Conservation (phyloP, 1,284 basidiomycete genomes). For the Ustilago cynodontis region DNA sequence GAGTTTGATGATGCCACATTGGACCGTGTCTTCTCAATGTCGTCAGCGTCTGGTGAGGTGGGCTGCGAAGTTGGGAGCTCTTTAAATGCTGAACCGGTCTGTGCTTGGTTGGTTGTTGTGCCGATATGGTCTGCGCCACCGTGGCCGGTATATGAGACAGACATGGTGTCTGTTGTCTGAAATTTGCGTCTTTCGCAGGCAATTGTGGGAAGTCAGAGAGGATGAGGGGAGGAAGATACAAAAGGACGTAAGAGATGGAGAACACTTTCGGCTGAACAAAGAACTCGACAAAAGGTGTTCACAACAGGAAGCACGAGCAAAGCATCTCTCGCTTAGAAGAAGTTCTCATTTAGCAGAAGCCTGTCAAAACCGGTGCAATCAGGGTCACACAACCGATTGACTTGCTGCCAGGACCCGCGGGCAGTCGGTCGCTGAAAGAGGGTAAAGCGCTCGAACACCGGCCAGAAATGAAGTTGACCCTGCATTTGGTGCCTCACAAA, state of each 20-base stretch:
- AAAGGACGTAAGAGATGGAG: background rate
- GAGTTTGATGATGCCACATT: background rate
- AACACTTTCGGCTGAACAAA: background rate
- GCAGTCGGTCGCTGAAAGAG: background rate
- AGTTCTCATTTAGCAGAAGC: background rate
- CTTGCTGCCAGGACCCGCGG: conserved; percentile 1
- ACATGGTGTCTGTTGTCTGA: conserved; percentile 10
- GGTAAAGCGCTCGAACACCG: background rate
- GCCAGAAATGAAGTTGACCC: background rate
- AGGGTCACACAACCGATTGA: background rate
- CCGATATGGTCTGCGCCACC: conserved; percentile 16
- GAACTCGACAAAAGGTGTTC: background rate
- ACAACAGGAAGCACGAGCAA: background rate
- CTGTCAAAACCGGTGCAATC: background rate
- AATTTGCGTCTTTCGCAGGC: background rate
- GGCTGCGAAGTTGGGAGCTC: conserved; percentile 15
- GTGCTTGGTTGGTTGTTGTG: background rate
- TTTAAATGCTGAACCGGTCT: conserved; percentile 22
- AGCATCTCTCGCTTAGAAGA: background rate
- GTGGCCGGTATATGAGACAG: conserved; percentile 8
- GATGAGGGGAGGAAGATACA: background rate
- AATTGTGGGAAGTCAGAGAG: background rate
- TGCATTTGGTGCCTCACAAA: background rate
- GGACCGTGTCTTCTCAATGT: conserved; percentile 25
- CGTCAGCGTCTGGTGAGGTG: conserved; percentile 21